Conservation (phyloP, 2,329 filamentous ascomycete genomes). For the Uncinocarpus reesii region DNA sequence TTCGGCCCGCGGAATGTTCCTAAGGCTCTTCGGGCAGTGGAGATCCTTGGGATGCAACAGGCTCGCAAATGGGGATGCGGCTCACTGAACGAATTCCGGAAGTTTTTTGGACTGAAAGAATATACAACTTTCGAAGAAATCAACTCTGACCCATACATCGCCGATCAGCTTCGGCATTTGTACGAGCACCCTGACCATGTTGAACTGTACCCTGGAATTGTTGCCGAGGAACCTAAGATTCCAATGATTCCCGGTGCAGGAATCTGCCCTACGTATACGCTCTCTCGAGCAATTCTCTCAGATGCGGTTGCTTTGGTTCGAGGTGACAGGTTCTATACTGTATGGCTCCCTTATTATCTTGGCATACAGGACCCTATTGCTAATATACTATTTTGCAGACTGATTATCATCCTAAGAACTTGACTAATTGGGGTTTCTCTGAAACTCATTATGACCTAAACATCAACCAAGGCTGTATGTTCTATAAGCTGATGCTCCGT, state of each 20-base stretch:
- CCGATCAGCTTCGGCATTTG: slow-evolving; percentile 46
- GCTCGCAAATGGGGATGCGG: slow-evolving; percentile 54
- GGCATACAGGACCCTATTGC: background rate
- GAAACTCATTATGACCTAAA: slow-evolving; percentile 24
- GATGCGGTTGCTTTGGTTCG: slow-evolving; percentile 38
- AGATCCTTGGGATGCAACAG: slow-evolving; percentile 69
- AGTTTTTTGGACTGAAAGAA: slow-evolving; percentile 51
- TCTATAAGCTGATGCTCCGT: slow-evolving; percentile 25
- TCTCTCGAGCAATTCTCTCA: slow-evolving; percentile 33
- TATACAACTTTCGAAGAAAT: slow-evolving; percentile 51
- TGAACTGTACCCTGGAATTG: slow-evolving; percentile 59
- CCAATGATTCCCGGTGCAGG: slow-evolving; percentile 30
- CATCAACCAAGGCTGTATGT: slow-evolving; percentile 23
- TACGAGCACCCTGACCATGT: slow-evolving; percentile 57
- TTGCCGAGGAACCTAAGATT: slow-evolving; percentile 37
- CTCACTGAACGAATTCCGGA: slow-evolving; percentile 47
- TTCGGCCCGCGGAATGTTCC: slow-evolving; percentile 63
- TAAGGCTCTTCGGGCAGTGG: slow-evolving; percentile 59
- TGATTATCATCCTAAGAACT: slow-evolving; percentile 22
- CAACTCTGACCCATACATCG: slow-evolving; percentile 48
- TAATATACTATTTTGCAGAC: slow-evolving; percentile 9
- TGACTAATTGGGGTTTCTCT: slow-evolving; percentile 35
- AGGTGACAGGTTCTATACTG: slow-evolving; percentile 34
- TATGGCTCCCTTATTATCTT: slow-evolving; percentile 11
- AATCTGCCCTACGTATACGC: slow-evolving; percentile 32